Conservation (phyloP, 306 rosid species). For the Herpetospermum pedunculosum region DNA sequence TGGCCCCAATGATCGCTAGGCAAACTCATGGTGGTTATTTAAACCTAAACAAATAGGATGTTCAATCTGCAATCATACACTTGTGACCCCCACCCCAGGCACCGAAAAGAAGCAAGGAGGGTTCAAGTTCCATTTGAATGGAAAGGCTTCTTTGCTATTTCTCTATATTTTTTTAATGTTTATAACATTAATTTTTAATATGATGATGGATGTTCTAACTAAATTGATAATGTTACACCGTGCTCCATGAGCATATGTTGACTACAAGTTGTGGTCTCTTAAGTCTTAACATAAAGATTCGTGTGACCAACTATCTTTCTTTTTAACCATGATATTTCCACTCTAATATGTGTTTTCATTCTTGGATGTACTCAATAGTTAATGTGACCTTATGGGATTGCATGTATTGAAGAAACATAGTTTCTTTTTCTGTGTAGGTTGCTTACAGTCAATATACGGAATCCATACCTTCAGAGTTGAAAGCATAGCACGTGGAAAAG, state of each 20-base stretch:
- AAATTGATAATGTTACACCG: background rate
- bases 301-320: background rate
- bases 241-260: background rate
- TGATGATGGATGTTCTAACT: background rate
- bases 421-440: conserved; percentile 36
- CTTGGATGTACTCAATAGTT: background rate
- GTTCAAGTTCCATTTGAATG: background rate
- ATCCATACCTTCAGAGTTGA: conserved; percentile 78
- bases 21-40: background rate
- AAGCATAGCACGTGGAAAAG: conserved; percentile 71
- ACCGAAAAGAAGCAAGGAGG: background rate
- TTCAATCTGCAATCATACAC: background rate
- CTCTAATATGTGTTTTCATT: background rate
- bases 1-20: background rate
- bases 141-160: background rate
- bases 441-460: conserved; percentile 73
- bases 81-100: background rate
- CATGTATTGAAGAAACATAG: background rate
- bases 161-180: background rate
- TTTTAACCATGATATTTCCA: background rate
- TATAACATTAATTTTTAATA: background rate
- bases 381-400: background rate
- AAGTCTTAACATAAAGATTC: background rate
- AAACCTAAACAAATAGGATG: background rate
- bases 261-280: background rate